phyloP scores from a whole-genome alignment of 2,329 filamentous ascomycete genomes.

The Aspergillus aculeatinus region DNA sequence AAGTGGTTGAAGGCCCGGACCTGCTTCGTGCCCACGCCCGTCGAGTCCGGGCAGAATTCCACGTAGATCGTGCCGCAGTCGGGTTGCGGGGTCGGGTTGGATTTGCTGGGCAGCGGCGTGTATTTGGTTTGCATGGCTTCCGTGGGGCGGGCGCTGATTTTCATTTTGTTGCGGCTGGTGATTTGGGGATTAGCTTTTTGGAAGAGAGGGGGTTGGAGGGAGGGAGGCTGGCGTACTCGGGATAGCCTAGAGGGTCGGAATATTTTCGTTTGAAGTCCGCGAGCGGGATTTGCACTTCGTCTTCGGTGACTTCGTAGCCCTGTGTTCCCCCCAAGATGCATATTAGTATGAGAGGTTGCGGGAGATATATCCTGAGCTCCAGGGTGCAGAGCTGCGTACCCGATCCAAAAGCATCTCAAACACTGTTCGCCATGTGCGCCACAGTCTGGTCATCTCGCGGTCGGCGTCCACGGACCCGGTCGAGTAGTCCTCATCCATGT shows the following conservation, averaged over 20 bases:
- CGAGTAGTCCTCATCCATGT: slow-evolving; percentile 43
- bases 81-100: slow-evolving; percentile 68
- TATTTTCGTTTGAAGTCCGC: slow-evolving; percentile 76
- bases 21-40: slow-evolving; percentile 79
- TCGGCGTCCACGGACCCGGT: slow-evolving; percentile 39
- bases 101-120: slow-evolving; percentile 67
- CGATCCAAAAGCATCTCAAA: slow-evolving; percentile 93
- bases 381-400: slow-evolving; percentile 34
- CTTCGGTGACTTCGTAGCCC: slow-evolving; percentile 91
- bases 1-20: slow-evolving; percentile 86
- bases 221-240: slow-evolving; percentile 61
- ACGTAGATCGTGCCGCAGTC: slow-evolving; percentile 88
- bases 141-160: slow-evolving; percentile 83
- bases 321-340: slow-evolving; percentile 50
- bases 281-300: slow-evolving; percentile 82
- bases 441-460: slow-evolving; percentile 64
- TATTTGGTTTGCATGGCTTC: slow-evolving; percentile 82
- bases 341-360: too few relatives aligned
- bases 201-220: slow-evolving; percentile 4
- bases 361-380: too few relatives aligned
- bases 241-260: slow-evolving; percentile 68
- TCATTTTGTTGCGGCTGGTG: slow-evolving; percentile 73
- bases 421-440: slow-evolving; percentile 89
- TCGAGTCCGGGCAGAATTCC: slow-evolving; percentile 79
- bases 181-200: background rate